phyloP scores from a whole-genome alignment of 2,329 filamentous ascomycete genomes.

The Cadophora gregata region DNA sequence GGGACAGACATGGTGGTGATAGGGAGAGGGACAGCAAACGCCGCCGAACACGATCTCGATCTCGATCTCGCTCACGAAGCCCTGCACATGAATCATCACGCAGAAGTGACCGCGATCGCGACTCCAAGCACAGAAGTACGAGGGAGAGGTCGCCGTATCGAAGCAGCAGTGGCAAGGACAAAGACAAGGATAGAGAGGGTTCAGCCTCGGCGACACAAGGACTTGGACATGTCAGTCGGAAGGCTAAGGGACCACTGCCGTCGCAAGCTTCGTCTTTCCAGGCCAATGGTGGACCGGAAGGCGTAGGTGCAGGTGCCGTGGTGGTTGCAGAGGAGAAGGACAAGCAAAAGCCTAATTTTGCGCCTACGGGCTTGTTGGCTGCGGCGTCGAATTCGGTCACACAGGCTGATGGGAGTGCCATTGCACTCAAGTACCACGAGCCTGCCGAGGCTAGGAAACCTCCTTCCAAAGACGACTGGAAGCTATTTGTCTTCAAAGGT shows the following conservation, averaged over 20 bases:
- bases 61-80: constrained; percentile 42
- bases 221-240: constrained; percentile 32
- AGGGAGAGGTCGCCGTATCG: constrained; percentile 38
- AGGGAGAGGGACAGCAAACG: constrained; percentile 31
- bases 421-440: constrained; percentile 95
- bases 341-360: constrained; percentile 90
- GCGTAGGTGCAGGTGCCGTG: constrained; percentile 25
- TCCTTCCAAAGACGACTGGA: constrained; percentile 78
- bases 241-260: constrained; percentile 57
- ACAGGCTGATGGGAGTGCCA: constrained; percentile 73
- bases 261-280: constrained; percentile 67
- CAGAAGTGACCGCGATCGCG: constrained; percentile 31
- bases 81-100: constrained; percentile 34
- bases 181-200: constrained; percentile 31
- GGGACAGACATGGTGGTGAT: constrained; percentile 21
- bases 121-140: constrained; percentile 36
- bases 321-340: constrained; percentile 51
- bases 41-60: constrained; percentile 36
- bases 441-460: constrained; percentile 92
- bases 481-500: constrained; percentile 91
- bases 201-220: constrained; percentile 34
- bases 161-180: constrained; percentile 27
- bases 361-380: constrained; percentile 79
- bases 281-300: constrained; percentile 51
- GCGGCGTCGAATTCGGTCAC: constrained; percentile 82